Conservation (phyloP, 2,329 filamentous ascomycete species). For the Colletotrichum sublineola region DNA sequence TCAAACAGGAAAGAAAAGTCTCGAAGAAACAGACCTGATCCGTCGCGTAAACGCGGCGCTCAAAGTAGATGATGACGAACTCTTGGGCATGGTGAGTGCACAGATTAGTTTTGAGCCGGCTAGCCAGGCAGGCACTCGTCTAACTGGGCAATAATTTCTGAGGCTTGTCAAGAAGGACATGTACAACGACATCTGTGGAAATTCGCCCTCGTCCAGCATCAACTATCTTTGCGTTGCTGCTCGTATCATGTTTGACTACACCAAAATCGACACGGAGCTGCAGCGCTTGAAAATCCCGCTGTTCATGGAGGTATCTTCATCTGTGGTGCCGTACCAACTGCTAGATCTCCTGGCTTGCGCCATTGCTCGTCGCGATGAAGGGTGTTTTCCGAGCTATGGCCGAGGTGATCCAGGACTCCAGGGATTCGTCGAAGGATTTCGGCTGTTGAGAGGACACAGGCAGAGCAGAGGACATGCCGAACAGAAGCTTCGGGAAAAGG, state of each 20-base stretch:
- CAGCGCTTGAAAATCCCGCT: slow-evolving; percentile 45
- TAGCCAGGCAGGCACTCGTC: background rate
- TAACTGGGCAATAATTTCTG: slow-evolving; percentile 44
- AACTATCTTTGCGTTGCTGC: slow-evolving; percentile 52
- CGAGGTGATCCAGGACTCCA: background rate
- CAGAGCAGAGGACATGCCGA: slow-evolving; percentile 5
- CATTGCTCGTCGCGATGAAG: background rate
- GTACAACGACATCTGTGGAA: slow-evolving; percentile 48
- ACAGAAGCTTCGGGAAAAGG: background rate
- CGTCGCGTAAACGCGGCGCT: background rate
- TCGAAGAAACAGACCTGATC: slow-evolving; percentile 45
- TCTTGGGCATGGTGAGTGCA: slow-evolving; percentile 21
- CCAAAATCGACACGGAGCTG: slow-evolving; percentile 48
- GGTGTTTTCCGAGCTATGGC: slow-evolving; percentile 4
- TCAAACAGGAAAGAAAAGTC: slow-evolving; percentile 45
- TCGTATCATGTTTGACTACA: slow-evolving; percentile 46
- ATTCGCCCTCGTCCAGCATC: slow-evolving; percentile 48
- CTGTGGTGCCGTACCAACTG: background rate
- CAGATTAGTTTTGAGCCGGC: slow-evolving; percentile 45
- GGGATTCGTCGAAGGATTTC: background rate
- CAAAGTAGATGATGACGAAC: background rate
- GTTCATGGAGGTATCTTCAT: background rate
- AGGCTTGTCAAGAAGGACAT: slow-evolving; percentile 46
- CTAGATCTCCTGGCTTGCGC: background rate
- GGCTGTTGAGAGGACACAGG: slow-evolving; percentile 12